Evolutionary conservation across 352 stramenopile species (phyloP).

Genomic region (Globisporangium rhizosaccharum): DNA sequence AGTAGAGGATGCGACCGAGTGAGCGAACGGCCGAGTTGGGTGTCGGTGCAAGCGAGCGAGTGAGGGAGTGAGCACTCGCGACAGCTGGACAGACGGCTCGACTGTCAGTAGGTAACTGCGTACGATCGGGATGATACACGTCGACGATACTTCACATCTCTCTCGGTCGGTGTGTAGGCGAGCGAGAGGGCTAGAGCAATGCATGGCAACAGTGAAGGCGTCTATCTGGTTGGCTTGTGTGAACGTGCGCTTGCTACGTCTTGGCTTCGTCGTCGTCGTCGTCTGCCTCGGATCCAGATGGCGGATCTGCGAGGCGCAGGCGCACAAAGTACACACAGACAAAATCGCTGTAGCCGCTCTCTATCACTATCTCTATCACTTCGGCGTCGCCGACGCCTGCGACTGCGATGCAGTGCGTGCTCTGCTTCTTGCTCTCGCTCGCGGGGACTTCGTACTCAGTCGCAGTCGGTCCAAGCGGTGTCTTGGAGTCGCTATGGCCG

Average conservation of each 20-base stretch:
- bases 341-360: slow-evolving; percentile 67
- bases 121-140: too few species aligned
- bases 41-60: neutral
- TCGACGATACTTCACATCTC: too few species aligned
- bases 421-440: slow-evolving; percentile 38
- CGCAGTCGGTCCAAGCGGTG: neutral
- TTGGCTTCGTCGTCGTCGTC: slow-evolving; percentile 8
- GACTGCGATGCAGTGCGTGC: slow-evolving; percentile 48
- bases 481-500: slow-evolving; percentile 10
- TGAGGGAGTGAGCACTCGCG: neutral
- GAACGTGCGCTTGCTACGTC: slow-evolving; percentile 2
- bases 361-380: slow-evolving; percentile 61
- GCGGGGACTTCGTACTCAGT: slow-evolving; percentile 29
- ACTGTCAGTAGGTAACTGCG: neutral
- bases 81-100: neutral
- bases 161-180: neutral
- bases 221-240: neutral
- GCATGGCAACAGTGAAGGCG: neutral
- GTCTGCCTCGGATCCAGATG: slow-evolving; percentile 12
- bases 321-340: slow-evolving; percentile 56
- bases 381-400: slow-evolving; percentile 18
- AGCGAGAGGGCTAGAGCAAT: neutral
- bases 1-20: neutral
- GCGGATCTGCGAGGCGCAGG: slow-evolving; percentile 16
- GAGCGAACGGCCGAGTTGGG: neutral